Conservation (phyloP, 129 eudicot genomes). For the Chrysanthemum seticuspe region DNA sequence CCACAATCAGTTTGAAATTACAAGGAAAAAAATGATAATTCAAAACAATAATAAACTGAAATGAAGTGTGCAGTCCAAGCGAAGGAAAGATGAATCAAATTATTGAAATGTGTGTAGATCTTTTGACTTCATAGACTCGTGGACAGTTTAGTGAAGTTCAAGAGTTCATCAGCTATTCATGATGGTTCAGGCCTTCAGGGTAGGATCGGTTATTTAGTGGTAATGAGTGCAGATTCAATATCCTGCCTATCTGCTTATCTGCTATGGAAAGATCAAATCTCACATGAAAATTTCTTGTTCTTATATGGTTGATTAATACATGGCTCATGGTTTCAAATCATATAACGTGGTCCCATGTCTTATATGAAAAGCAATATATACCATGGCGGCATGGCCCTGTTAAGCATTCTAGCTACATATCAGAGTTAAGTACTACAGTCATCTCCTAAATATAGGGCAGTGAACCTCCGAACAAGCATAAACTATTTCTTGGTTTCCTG, state of each 20-base stretch:
- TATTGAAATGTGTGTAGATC: neutral
- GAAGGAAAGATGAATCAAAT: neutral
- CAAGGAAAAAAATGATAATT: neutral
- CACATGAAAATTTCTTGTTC: neutral
- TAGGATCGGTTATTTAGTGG: neutral
- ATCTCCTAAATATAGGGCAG: neutral
- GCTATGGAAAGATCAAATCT: neutral
- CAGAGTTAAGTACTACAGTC: neutral
- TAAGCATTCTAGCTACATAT: neutral
- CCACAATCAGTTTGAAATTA: conserved; percentile 10
- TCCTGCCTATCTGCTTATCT: neutral
- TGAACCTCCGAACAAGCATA: neutral
- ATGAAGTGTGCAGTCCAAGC: conserved; percentile 3
- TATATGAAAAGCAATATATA: neutral
- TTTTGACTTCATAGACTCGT: neutral
- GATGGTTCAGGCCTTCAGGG: neutral
- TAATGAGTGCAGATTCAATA: neutral
- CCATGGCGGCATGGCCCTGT: neutral
- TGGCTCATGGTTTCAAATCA: neutral
- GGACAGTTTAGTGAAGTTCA: neutral
- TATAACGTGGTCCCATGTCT: neutral
- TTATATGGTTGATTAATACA: neutral
- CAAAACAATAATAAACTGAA: neutral
- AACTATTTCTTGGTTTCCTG: neutral
- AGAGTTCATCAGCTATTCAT: neutral